Evolutionary conservation across 31 red algal species (phyloP).

Genomic region (Endocladia muricata): DNA sequence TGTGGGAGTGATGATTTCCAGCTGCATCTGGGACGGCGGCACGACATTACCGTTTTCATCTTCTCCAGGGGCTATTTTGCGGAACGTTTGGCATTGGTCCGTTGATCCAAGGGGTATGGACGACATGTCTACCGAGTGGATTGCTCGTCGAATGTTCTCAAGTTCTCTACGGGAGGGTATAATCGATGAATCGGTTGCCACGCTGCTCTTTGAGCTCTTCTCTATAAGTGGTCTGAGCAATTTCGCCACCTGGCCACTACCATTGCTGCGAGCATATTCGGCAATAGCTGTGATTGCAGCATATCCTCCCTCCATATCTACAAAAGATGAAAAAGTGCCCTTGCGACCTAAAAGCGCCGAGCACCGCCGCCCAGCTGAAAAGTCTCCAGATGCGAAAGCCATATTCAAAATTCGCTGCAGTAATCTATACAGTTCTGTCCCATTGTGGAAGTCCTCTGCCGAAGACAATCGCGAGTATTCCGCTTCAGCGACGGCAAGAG

Average conservation of each 20-base stretch:
- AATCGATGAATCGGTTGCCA: conserved; percentile 41
- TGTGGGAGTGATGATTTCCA: background rate
- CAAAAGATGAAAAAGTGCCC: conserved; percentile 57
- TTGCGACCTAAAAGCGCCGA: conserved; percentile 26
- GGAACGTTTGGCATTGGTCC: background rate
- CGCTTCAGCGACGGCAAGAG: conserved; percentile 32
- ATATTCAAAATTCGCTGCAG: conserved; percentile 53
- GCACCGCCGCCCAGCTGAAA: conserved; percentile 33
- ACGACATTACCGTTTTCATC: conserved; percentile 16
- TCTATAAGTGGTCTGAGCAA: conserved; percentile 16
- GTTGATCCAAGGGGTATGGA: conserved; percentile 22
- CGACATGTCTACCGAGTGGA: conserved; percentile 19
- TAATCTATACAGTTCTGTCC: conserved; percentile 45
- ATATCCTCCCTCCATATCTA: conserved; percentile 50
- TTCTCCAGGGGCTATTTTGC: background rate
- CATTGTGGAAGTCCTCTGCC: conserved; percentile 25
- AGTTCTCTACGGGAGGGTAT: conserved; percentile 24
- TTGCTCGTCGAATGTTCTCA: conserved; percentile 15
- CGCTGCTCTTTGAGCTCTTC: conserved; percentile 43
- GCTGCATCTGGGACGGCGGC: background rate
- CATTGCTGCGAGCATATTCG: background rate
- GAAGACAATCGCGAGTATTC: conserved; percentile 33
- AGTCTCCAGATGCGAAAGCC: conserved; percentile 45
- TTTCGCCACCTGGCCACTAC: conserved; percentile 10
- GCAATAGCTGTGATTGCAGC: conserved; percentile 33